phyloP scores from a whole-genome alignment of 1,284 basidiomycete genomes.

The Boletus austroedulis region DNA sequence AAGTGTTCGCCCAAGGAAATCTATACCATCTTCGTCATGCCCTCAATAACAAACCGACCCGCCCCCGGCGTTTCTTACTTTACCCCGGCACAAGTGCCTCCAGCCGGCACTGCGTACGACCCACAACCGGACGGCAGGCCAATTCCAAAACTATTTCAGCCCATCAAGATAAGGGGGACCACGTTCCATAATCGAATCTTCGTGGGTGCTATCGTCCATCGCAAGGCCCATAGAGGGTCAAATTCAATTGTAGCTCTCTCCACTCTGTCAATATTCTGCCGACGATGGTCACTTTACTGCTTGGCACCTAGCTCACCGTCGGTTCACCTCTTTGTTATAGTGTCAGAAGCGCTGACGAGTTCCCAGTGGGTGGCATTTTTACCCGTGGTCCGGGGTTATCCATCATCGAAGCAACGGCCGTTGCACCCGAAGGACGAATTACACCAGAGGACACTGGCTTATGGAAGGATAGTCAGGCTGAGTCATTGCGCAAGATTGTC shows the following conservation, averaged over 20 bases:
- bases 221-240: background rate
- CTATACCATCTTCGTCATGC: conserved; percentile 5
- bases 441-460: conserved; percentile 57
- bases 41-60: conserved; percentile 28
- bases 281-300: conserved; percentile 52
- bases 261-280: conserved; percentile 64
- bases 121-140: conserved; percentile 43
- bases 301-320: conserved; percentile 53
- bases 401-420: conserved; percentile 59
- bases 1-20: background rate
- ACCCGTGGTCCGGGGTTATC: conserved; percentile 51
- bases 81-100: conserved; percentile 51
- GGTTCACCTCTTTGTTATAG: conserved; percentile 2
- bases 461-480: conserved; percentile 76
- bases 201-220: conserved; percentile 38
- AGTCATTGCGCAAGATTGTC: conserved; percentile 65
- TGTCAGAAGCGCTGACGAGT: background rate
- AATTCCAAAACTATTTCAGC: conserved; percentile 61
- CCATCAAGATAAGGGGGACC: conserved; percentile 59
- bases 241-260: conserved; percentile 41
- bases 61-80: conserved; percentile 48
- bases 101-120: conserved; percentile 48
- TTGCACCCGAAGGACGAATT: conserved; percentile 58
- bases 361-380: conserved; percentile 46
- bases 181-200: conserved; percentile 72